Evolutionary conservation across 208 protist genomes (phyloP), one percentile per base, ranked within the genome.

Genomic region (Leishmania arabica): DNA sequence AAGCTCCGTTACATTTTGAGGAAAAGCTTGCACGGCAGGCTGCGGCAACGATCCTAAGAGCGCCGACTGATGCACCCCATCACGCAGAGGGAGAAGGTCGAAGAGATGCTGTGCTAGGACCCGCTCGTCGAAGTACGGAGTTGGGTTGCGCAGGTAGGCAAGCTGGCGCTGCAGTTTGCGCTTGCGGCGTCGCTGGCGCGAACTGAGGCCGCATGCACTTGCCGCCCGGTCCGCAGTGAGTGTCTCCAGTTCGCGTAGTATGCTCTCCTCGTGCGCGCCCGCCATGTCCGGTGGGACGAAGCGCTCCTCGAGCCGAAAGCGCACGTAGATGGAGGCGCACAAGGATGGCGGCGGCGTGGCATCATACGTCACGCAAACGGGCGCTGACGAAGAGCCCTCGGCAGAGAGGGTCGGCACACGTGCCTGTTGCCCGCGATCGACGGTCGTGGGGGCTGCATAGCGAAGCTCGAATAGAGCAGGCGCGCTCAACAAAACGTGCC

Each of bases 401-500:
- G 42, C 69, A 53, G 45, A 51, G 40, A 65, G 3, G 47, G 31
- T 13, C 21, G 51, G 34, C 31, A 6, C n/a, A 5, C 49, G 13
- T 40, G 72, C 8, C 47, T 58, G 72, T 8, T 15, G 72, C 31
- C 40, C 31, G 51, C 72, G 78, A n/a, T 77, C 40, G 45, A 17
- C 58, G 53, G 34, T 17, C 42, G 17, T 37, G 42, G 42, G 49
- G 37, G 58, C 8, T 2, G 49, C 47, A 42, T 31, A 51, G 58
- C 62, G 83, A 3, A 87, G 34, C 49, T 66, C 54, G 72, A 90
- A 91, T 15, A 91, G 78, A 60, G 86, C 80, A 27, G 95, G 93
- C 0, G 89, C 92, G 56, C 90, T 95, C 37, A 88, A 84, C 49
- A 95, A 85, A 21, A 98, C 95, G 64, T 96, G 93, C 73, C 96